Conservation (phyloP, 345 rosid species). For the Eucalyptus cloeziana region DNA sequence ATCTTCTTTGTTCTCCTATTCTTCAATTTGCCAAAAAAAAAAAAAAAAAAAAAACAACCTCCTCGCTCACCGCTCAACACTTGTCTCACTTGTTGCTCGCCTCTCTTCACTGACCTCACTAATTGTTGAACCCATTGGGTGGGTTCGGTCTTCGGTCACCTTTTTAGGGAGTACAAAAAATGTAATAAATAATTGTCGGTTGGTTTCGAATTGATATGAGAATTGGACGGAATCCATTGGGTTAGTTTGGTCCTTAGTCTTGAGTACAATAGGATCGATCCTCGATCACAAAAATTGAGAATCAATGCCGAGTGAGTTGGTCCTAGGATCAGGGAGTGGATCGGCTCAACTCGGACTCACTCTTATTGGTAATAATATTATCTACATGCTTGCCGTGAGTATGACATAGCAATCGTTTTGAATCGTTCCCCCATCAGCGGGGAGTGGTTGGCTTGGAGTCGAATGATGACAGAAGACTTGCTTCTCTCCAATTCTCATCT, state of each 20-base stretch:
- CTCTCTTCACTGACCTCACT: fast-evolving
- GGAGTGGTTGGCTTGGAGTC: background rate
- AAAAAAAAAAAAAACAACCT: too few species aligned
- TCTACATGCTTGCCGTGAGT: too few species aligned
- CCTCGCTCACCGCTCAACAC: fast-evolving
- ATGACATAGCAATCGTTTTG: background rate
- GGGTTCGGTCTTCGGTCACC: fast-evolving
- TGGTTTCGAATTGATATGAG: fast-evolving
- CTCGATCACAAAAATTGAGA: too few species aligned
- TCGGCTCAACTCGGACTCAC: too few species aligned
- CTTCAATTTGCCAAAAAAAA: too few species aligned
- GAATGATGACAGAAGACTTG: background rate
- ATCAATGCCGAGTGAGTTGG: too few species aligned
- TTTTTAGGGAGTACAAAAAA: fast-evolving
- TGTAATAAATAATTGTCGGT: too few species aligned
- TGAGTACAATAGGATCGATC: too few species aligned
- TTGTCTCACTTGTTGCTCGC: fast-evolving
- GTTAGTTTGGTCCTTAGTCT: fast-evolving
- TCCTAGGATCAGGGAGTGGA: too few species aligned
- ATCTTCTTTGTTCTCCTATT: fast-evolving
- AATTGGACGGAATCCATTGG: fast-evolving
- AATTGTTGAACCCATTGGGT: too few species aligned
- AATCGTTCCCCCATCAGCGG: background rate
- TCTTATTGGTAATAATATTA: too few species aligned
- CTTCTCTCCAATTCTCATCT: background rate